phyloP scores from a whole-genome alignment of 108 stramenopile species.

The Discostella pseudostelligera region DNA sequence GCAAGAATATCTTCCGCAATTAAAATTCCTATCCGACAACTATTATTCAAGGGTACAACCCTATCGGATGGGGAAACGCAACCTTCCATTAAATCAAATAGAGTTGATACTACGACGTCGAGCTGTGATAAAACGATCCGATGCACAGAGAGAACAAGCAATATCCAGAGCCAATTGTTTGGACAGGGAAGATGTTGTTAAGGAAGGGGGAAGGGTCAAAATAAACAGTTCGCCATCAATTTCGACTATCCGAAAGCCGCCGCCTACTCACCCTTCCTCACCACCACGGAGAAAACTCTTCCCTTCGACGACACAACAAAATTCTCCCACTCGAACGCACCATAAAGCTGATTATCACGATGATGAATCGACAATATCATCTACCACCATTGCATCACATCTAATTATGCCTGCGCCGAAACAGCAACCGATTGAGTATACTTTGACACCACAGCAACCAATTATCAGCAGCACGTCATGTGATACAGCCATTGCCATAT shows the following conservation, averaged over 20 bases:
- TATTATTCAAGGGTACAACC: slow-evolving; percentile 33
- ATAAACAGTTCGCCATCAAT: slow-evolving; percentile 1
- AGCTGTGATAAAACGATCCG: slow-evolving; percentile 30
- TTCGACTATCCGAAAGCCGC: slow-evolving; percentile 6
- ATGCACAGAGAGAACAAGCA: not conserved
- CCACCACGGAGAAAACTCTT: slow-evolving; percentile 28
- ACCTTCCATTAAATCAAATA: slow-evolving; percentile 42
- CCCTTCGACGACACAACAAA: slow-evolving; percentile 9
- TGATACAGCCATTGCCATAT: slow-evolving; percentile 5
- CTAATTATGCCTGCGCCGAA: slow-evolving; percentile 10
- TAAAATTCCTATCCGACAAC: slow-evolving; percentile 18
- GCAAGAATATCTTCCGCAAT: slow-evolving; percentile 25
- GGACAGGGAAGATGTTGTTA: not conserved
- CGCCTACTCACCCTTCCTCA: not conserved
- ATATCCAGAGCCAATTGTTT: no score
- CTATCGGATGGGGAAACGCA: slow-evolving; percentile 21
- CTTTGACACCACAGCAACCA: slow-evolving; percentile 3
- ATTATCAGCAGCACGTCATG: slow-evolving; percentile 4
- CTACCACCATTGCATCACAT: slow-evolving; percentile 20
- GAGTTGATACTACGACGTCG: slow-evolving; percentile 40
- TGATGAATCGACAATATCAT: slow-evolving; percentile 41
- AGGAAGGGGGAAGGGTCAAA: not conserved
- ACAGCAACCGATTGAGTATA: not conserved
- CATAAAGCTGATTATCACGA: slow-evolving; percentile 11
- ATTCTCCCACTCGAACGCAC: slow-evolving; percentile 6